Conservation (phyloP, 2,329 filamentous ascomycete species). For the Neoarthrinium moseri region DNA sequence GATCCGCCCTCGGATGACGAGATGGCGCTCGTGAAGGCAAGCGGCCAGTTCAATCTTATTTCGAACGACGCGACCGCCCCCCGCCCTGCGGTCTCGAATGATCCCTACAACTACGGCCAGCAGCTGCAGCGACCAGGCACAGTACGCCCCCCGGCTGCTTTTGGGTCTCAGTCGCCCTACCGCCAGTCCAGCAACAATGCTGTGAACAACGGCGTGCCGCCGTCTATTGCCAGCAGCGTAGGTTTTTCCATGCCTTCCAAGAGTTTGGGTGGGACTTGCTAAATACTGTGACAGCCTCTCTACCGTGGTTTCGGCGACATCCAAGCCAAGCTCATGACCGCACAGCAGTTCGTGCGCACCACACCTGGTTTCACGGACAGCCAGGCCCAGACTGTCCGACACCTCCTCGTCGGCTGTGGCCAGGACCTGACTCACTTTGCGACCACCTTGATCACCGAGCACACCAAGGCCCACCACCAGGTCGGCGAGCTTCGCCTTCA, state of each 20-base stretch:
- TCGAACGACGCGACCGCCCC: neutral
- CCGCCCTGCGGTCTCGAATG: neutral
- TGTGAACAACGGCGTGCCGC: neutral
- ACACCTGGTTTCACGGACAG: slow-evolving; percentile 16
- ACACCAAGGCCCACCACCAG: slow-evolving; percentile 6
- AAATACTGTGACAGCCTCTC: neutral
- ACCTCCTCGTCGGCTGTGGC: slow-evolving; percentile 15
- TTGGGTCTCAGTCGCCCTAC: neutral
- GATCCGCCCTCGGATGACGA: slow-evolving; percentile 18
- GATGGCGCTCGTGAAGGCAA: slow-evolving; percentile 19
- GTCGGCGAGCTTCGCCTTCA: slow-evolving; percentile 10
- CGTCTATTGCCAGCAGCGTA: slow-evolving; percentile 3
- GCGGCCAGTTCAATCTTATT: slow-evolving; percentile 8
- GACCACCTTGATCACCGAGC: slow-evolving; percentile 1
- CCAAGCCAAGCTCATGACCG: slow-evolving; percentile 16
- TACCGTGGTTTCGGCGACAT: slow-evolving; percentile 11
- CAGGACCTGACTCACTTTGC: slow-evolving; percentile 11
- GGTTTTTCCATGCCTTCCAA: neutral
- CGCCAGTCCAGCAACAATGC: neutral
- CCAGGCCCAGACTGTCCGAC: slow-evolving; percentile 14
- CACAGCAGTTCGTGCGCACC: slow-evolving; percentile 18
- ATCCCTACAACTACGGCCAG: neutral
- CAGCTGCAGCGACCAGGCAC: neutral
- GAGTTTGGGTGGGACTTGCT: neutral
- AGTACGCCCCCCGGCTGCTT: slow-evolving; percentile 4